These are phyloP conservation scores for Penicillium goetzii DNA, from an alignment of 495 filamentous ascomycete species.

Conservation along the genomic window DNA sequence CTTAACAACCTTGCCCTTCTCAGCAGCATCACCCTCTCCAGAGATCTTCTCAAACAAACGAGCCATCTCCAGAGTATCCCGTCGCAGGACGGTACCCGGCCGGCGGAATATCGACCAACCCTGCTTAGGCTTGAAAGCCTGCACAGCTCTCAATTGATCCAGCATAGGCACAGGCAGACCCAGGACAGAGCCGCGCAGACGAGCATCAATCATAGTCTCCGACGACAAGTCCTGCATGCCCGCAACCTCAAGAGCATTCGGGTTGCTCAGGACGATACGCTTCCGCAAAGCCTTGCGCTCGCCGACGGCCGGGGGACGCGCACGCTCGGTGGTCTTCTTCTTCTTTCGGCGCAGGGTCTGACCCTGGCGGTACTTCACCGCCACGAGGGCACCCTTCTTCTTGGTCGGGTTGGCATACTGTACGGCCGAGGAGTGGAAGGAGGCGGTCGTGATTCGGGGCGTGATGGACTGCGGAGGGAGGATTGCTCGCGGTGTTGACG, in stretches of 20 bases:
- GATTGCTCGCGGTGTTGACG: constrained; percentile 52
- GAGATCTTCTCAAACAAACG: constrained; percentile 59
- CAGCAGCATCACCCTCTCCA: constrained; percentile 40
- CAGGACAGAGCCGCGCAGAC: constrained; percentile 65
- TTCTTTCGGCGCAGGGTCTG: constrained; percentile 56
- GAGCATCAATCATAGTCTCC: constrained; percentile 56
- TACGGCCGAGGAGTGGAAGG: constrained; percentile 50
- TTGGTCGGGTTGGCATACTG: constrained; percentile 46
- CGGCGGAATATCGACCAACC: constrained; percentile 83
- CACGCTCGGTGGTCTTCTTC: constrained; percentile 39
- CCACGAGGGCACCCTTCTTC: constrained; percentile 39
- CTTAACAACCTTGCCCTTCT: constrained; percentile 61
- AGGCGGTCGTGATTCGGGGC: constrained; percentile 39
- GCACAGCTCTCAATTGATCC: constrained; percentile 76
- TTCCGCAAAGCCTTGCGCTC: constrained; percentile 88
- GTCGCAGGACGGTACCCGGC: constrained; percentile 74
- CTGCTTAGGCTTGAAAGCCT: constrained; percentile 92
- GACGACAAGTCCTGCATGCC: constrained; percentile 63
- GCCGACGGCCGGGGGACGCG: constrained; percentile 64
- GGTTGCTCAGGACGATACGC: constrained; percentile 87
- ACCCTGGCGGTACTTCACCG: constrained; percentile 39
- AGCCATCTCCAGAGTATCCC: constrained; percentile 72
- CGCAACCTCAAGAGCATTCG: constrained; percentile 79
- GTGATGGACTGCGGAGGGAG: constrained; percentile 41
- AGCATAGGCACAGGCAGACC: constrained; percentile 70